Evolutionary conservation across 2,329 filamentous ascomycete genomes (phyloP).

Genomic region (Dothidotthia symphoricarpi): DNA sequence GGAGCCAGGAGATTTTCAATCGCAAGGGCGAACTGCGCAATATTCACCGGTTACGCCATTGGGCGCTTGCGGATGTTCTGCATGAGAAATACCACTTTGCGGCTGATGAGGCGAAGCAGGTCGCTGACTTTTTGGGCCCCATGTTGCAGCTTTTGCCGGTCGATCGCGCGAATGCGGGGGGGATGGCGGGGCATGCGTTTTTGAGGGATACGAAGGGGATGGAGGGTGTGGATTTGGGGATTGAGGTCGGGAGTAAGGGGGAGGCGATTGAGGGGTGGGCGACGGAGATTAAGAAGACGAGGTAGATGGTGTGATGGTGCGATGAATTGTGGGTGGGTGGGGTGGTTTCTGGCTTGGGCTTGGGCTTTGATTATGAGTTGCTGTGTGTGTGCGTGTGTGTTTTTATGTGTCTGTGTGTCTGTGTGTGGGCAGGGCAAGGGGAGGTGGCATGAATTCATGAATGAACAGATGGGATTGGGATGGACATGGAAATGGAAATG

Average conservation of each 20-base stretch:
- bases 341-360: too few species aligned
- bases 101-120: conserved; percentile 73
- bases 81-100: conserved; percentile 96
- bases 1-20: conserved; percentile 99
- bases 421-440: too few species aligned
- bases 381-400: too few species aligned
- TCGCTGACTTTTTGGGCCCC: conserved; percentile 79
- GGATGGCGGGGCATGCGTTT: conserved; percentile 85
- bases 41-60: conserved; percentile 93
- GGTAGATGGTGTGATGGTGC: too few species aligned
- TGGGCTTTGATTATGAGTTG: too few species aligned
- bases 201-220: conserved; percentile 85
- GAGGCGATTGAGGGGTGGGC: conserved; percentile 96
- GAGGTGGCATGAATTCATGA: too few species aligned
- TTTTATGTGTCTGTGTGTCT: too few species aligned
- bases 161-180: conserved; percentile 88
- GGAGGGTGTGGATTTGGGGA: conserved; percentile 71
- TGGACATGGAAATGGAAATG: too few species aligned
- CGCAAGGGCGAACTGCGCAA: conserved; percentile 95
- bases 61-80: conserved; percentile 89
- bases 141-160: conserved; percentile 90
- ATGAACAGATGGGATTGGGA: too few species aligned
- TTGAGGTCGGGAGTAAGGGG: conserved; percentile 77
- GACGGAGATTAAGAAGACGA: conserved; percentile 69
- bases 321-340: neutral